Percentiles rank a stretch among this genome's conserved stretches.
These are phyloP conservation scores for Candida fluviatilis DNA, from an alignment of 805 yeast genomes.

Conservation along the genomic window DNA sequence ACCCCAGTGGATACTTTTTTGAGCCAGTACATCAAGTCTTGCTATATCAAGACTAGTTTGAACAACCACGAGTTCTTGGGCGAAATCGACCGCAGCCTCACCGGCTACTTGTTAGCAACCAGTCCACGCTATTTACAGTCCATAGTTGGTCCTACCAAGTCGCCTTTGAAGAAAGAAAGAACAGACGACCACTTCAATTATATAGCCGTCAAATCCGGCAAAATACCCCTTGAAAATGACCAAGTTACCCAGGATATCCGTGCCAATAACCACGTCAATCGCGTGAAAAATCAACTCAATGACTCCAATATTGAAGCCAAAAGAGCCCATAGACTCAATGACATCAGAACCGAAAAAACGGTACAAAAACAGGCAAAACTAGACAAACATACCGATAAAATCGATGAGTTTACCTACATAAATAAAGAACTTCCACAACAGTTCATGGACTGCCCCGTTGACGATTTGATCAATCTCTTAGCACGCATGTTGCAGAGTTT, in stretches of 20 bases:
- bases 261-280: background rate
- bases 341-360: too few relatives aligned
- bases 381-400: background rate
- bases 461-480: slow-evolving; percentile 67
- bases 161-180: too few relatives aligned
- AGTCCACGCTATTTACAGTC: too few relatives aligned
- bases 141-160: too few relatives aligned
- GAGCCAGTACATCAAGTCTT: slow-evolving; percentile 18
- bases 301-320: too few relatives aligned
- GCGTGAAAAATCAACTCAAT: too few relatives aligned
- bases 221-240: too few relatives aligned
- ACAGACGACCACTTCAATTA: too few relatives aligned
- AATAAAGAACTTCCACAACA: slow-evolving; percentile 34
- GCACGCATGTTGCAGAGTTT: slow-evolving; percentile 78
- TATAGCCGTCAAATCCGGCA: too few relatives aligned
- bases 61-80: slow-evolving; percentile 13
- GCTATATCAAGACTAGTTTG: slow-evolving; percentile 10
- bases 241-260: too few relatives aligned
- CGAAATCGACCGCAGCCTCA: background rate
- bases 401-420: background rate
- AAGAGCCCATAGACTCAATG: too few relatives aligned
- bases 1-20: slow-evolving; percentile 15
- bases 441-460: slow-evolving; percentile 64
- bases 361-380: background rate
- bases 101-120: background rate